Conservation (phyloP, 768 basidiomycete genomes). For the Mycena crocata region DNA sequence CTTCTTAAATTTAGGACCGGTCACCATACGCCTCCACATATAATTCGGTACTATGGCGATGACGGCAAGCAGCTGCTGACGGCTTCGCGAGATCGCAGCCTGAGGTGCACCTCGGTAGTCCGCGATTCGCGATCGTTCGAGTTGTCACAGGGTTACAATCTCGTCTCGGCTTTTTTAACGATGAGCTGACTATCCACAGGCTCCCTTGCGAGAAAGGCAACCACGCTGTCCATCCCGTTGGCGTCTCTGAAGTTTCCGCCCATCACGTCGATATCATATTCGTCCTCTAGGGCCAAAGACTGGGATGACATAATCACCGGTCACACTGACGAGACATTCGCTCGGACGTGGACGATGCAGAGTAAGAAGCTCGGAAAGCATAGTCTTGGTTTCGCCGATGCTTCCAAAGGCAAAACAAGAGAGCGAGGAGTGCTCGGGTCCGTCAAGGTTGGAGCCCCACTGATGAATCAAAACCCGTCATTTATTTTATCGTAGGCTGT, state of each 20-base stretch:
- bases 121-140: constrained; percentile 96
- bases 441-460: constrained; percentile 68
- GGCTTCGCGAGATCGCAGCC: constrained; percentile 87
- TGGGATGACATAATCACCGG: constrained; percentile 98
- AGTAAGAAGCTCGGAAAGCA: constrained; percentile 86
- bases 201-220: constrained; percentile 85
- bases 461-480: neutral
- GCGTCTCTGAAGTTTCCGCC: constrained; percentile 88
- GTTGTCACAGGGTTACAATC: constrained; percentile 83
- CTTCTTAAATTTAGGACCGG: constrained; percentile 93
- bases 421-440: constrained; percentile 61
- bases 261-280: constrained; percentile 82
- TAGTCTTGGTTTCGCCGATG: constrained; percentile 70
- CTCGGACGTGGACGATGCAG: constrained; percentile 89
- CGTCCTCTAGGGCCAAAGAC: constrained; percentile 86
- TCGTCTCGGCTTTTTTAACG: neutral
- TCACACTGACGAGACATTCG: constrained; percentile 84
- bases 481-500: constrained; percentile 65
- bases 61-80: constrained; percentile 96
- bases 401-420: constrained; percentile 60
- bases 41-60: constrained; percentile 95
- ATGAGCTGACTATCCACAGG: constrained; percentile 57
- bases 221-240: constrained; percentile 79
- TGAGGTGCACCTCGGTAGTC: constrained; percentile 92
- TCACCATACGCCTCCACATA: constrained; percentile 90